phyloP scores from a whole-genome alignment of 2,329 filamentous ascomycete genomes.

The Aspergillus bombycis region DNA sequence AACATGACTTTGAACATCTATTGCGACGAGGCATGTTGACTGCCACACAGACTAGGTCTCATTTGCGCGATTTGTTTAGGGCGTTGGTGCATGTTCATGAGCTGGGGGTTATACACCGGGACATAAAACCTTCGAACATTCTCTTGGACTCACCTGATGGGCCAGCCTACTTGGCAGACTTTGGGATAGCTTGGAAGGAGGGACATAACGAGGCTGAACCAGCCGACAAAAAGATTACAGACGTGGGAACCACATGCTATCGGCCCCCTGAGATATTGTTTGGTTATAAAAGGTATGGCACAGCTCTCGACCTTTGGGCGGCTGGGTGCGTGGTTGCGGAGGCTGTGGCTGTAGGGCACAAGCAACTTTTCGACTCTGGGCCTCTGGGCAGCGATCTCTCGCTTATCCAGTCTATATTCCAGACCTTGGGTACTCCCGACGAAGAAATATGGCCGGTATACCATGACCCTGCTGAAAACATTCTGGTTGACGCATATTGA shows the following conservation, averaged over 20 bases:
- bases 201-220: slow-evolving; percentile 63
- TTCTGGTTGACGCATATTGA: slow-evolving; percentile 7
- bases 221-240: slow-evolving; percentile 73
- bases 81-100: slow-evolving; percentile 73
- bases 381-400: slow-evolving; percentile 91
- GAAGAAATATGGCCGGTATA: slow-evolving; percentile 77
- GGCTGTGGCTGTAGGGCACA: slow-evolving; percentile 58
- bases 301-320: slow-evolving; percentile 84
- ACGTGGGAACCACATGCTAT: slow-evolving; percentile 92
- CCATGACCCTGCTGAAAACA: slow-evolving; percentile 9
- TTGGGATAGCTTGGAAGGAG: slow-evolving; percentile 86
- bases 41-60: slow-evolving; percentile 44
- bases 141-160: slow-evolving; percentile 69
- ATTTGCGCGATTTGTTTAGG: slow-evolving; percentile 70
- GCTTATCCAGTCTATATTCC: slow-evolving; percentile 89
- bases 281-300: slow-evolving; percentile 72
- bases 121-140: slow-evolving; percentile 91
- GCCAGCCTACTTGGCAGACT: slow-evolving; percentile 82
- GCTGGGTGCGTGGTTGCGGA: slow-evolving; percentile 84
- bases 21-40: slow-evolving; percentile 55
- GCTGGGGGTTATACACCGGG: slow-evolving; percentile 82
- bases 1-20: slow-evolving; percentile 70
- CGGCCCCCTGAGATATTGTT: slow-evolving; percentile 89
- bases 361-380: slow-evolving; percentile 79
- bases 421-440: slow-evolving; percentile 84